phyloP scores from a whole-genome alignment of 1,139 yeast genomes.

The Nadsonia starkeyi-henricii region DNA sequence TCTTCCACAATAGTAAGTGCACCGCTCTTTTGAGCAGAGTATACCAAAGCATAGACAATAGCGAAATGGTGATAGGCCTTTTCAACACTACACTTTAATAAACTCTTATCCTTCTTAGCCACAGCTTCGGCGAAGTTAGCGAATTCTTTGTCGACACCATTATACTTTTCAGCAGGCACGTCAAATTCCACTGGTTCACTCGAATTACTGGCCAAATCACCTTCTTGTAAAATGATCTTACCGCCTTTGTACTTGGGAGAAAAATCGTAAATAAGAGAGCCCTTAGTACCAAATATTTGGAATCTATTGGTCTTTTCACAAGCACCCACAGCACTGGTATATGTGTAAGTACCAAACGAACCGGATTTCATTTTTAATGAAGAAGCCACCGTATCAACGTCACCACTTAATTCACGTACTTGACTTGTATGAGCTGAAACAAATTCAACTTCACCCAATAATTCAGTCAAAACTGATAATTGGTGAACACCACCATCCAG shows the following conservation, averaged over 20 bases:
- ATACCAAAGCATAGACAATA: conserved; percentile 68
- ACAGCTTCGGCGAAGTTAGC: conserved; percentile 63
- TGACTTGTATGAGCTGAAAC: conserved; percentile 66
- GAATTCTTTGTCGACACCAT: conserved; percentile 58
- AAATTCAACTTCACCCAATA: conserved; percentile 59
- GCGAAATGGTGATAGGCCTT: conserved; percentile 87
- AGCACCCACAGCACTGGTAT: conserved; percentile 85
- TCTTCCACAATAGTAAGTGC: conserved; percentile 5
- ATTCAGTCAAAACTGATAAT: conserved; percentile 67
- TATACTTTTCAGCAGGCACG: conserved; percentile 36
- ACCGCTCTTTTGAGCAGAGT: conserved; percentile 52
- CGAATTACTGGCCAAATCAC: conserved; percentile 32
- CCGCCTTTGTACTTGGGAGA: conserved; percentile 41
- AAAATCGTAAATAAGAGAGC: conserved; percentile 54
- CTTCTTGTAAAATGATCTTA: conserved; percentile 28
- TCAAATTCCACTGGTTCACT: conserved; percentile 32
- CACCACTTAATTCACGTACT: conserved; percentile 60
- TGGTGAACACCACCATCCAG: conserved; percentile 96
- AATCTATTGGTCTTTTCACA: conserved; percentile 53
- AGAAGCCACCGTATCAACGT: conserved; percentile 66
- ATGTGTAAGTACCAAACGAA: conserved; percentile 74
- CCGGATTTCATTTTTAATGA: conserved; percentile 49
- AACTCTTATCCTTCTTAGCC: conserved; percentile 42
- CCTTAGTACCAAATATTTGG: conserved; percentile 63
- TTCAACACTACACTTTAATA: conserved; percentile 49